Evolutionary conservation across 108 stramenopile species (phyloP), one percentile per base, ranked within the genome.

Genomic region (Aurantiochytrium sp.): DNA sequence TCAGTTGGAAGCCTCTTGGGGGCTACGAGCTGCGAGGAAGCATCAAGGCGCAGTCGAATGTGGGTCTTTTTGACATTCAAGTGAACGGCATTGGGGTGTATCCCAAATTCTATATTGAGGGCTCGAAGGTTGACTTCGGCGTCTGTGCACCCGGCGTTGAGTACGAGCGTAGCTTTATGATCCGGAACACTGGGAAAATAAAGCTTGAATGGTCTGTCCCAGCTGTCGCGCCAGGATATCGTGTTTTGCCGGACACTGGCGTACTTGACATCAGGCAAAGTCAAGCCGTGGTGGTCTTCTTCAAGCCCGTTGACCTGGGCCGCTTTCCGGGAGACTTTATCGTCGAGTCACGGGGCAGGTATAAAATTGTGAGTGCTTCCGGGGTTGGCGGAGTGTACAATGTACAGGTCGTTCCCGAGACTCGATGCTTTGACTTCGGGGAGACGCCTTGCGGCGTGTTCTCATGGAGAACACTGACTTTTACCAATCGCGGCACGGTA

Each of bases 321-420:
- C 76, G 76, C 10, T 83, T 53, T 53, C 76, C 76, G 12, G 76
- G 76, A 12, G 76, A 83, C 51, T 83, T 83, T 28, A 83, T 83
- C n/a, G 76, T 83, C 2, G 76, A 83, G 4, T 83, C 76, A 12
- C 6, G 23, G 45, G 76, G 76, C 19, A 47, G 76, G n/a, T 83
- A 83, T 23, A 83, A 83, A 35, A 83, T 83, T 83, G 45, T 83
- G 25, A 83, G 51, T 35, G 76, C 28, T 0, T 47, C 28, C n/a
- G 76, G 76, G 49, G 51, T 53, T 12, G 76, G 76, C 4, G 76
- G 76, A 6, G 16, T 16, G 25, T 83, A 53, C 76, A 12, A 53
- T 6, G 49, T 83, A 1, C 23, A 35, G 16, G 28, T 83, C 16
- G 45, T 16, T 18, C 76, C 76, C 8, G 25, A 53, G n/a, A 25